These are phyloP conservation scores for Ordospora colligata DNA, from an alignment of 371 early-diverging fungal species.

Conservation along the genomic window DNA sequence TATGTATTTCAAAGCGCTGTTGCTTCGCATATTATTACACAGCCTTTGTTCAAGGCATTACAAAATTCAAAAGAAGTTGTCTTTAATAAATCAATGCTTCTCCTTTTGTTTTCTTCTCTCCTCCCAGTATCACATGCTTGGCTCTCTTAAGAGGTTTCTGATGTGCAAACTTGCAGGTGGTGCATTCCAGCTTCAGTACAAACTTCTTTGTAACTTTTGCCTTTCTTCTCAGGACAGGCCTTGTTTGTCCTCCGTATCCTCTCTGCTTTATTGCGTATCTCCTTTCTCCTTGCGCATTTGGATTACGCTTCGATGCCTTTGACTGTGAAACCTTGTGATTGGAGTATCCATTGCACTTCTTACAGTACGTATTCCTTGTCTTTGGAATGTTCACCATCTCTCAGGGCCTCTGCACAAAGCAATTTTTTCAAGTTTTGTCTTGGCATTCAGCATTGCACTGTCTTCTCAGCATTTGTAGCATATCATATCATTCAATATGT, in stretches of 20 bases:
- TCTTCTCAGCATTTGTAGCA: no score
- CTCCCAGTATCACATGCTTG: slow-evolving; percentile 98
- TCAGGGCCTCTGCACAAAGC: background rate
- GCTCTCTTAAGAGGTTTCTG: slow-evolving; percentile 88
- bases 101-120: slow-evolving; percentile 78
- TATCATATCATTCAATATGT: no score
- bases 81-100: slow-evolving; percentile 61
- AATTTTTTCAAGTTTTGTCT: background rate
- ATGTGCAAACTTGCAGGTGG: slow-evolving; percentile 84
- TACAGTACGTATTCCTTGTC: slow-evolving; percentile 90
- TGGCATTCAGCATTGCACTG: no score
- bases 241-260: slow-evolving; percentile 94
- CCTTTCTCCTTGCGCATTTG: slow-evolving; percentile 82
- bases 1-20: no score
- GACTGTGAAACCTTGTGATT: slow-evolving; percentile 95
- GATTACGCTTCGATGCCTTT: slow-evolving; percentile 94
- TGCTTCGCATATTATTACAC: background rate
- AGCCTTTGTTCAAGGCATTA: background rate
- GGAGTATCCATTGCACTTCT: slow-evolving; percentile 89
- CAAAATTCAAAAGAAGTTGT: slow-evolving; percentile 1
- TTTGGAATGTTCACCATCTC: slow-evolving; percentile 84
- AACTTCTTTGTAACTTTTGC: slow-evolving; percentile 82
- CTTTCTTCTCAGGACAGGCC: slow-evolving; percentile 74
- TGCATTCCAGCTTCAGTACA: slow-evolving; percentile 91
- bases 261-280: slow-evolving; percentile 73